Evolutionary conservation across 352 stramenopile genomes (phyloP).

Genomic region (Globisporangium polare): DNA sequence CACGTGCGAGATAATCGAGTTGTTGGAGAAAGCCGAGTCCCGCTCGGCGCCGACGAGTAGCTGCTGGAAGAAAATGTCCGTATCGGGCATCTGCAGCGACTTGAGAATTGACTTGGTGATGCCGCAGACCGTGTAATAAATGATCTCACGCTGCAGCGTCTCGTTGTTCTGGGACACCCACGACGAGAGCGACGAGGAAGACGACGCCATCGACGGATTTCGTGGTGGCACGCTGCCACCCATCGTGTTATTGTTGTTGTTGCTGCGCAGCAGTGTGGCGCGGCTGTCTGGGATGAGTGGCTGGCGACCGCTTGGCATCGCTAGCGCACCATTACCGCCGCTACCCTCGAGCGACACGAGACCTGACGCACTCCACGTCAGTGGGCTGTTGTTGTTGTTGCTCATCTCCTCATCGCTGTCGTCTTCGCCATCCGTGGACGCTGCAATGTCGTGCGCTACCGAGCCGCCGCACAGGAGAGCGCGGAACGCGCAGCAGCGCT

Average conservation of each 20-base stretch:
- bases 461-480: constrained; percentile 23
- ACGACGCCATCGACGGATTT: constrained; percentile 11
- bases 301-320: not conserved
- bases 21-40: constrained; percentile 44
- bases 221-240: not conserved
- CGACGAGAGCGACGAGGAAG: constrained; percentile 25
- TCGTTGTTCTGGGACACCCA: constrained; percentile 66
- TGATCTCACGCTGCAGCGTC: constrained; percentile 77
- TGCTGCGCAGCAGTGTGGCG: not conserved
- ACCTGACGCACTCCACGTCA: constrained; percentile 12
- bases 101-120: constrained; percentile 74
- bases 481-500: constrained; percentile 42
- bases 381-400: constrained; percentile 1
- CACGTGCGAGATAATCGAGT: constrained; percentile 42
- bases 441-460: not conserved
- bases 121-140: constrained; percentile 79
- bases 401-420: constrained; percentile 2
- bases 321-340: not conserved
- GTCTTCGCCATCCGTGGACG: not conserved
- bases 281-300: constrained; percentile 1
- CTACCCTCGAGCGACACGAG: constrained; percentile 4
- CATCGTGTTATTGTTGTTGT: not conserved
- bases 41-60: constrained; percentile 53
- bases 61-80: constrained; percentile 29
- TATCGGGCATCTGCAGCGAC: constrained; percentile 30